Evolutionary conservation across 345 rosid species (phyloP), one percentile per base, ranked within the genome.

Genomic region (Ricinus communis): DNA sequence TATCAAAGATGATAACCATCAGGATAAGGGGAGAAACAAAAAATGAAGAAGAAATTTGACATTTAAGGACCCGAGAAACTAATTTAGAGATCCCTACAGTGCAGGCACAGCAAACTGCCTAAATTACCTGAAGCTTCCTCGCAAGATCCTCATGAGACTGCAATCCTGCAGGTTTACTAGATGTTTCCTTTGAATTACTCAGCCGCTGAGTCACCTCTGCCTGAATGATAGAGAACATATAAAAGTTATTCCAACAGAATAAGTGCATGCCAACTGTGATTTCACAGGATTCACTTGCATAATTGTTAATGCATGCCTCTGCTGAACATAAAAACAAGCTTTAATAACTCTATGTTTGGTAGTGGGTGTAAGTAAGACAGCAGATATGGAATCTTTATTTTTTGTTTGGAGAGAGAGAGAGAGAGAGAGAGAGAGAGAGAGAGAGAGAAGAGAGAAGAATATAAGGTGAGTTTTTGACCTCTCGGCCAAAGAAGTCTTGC

Each of bases 121-220:
- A 65, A 47, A 5, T 73, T 73, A 91, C 99, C 88, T 96, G 93
- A 83, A 96, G 90, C 86, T 93, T 96, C 88, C 74, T 91, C 57
- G 98, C 99, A 52, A 96, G 94, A 81, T 93, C 97, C 85, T 89
- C 97, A 65, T 96, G 99, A 81, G 93, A 86, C 77, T 85, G 94
- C 74, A 88, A 59, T 52, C 77, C 88, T 57, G 78, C 80, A 21
- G 91, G 91, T 81, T 86, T 87, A 80, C 74, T 83, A 51, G 91
- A 85, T n/a, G 85, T 78, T 80, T 96, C 97, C 84, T 88, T 96
- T 36, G 92, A 84, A 86, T 88, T 89, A 78, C 84, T 85, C 73
- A 96, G 82, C 84, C 99, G 89, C 77, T 89, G 97, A 66, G 98
- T 89, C 68, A 96, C 96, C 85, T 96, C 98, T 14, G 93, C 98